Percentiles rank a stretch among this genome's conserved stretches.
Evolutionary conservation across 1,284 basidiomycete genomes (phyloP).

Genomic region (Quambalaria eucalypti): DNA sequence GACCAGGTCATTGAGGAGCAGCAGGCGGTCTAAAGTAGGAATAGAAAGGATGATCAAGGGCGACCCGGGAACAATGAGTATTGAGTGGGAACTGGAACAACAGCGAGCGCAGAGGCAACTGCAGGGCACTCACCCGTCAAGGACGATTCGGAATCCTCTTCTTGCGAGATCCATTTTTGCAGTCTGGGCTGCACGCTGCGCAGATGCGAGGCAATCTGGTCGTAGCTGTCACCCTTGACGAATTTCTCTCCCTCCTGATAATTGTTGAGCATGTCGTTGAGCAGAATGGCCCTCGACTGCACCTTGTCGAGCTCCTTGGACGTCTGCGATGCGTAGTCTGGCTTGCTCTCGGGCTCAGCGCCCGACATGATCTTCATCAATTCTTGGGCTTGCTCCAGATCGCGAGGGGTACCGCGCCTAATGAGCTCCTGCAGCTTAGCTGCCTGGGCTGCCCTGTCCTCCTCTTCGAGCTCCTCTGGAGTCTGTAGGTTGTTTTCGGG

Average conservation of each 20-base stretch:
- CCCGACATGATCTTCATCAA: constrained; percentile 94
- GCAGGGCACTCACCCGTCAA: too few relatives aligned
- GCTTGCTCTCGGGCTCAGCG: constrained; percentile 85
- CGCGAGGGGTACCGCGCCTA: constrained; percentile 84
- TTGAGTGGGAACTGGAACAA: neutral
- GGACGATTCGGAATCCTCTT: constrained; percentile 64
- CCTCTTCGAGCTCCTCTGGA: constrained; percentile 89
- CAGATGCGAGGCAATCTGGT: constrained; percentile 84
- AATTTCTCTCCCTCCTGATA: constrained; percentile 60
- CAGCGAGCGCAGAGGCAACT: too few relatives aligned
- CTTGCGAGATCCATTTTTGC: constrained; percentile 97
- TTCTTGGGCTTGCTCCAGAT: constrained; percentile 90
- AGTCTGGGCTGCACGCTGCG: constrained; percentile 79
- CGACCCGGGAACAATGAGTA: neutral
- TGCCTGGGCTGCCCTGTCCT: constrained; percentile 86
- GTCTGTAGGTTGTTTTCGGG: constrained; percentile 70
- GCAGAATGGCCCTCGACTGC: constrained; percentile 81
- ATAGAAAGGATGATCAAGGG: too few relatives aligned
- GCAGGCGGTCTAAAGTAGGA: constrained; percentile 82
- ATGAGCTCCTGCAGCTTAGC: constrained; percentile 98
- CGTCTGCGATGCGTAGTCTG: constrained; percentile 83
- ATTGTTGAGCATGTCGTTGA: constrained; percentile 96
- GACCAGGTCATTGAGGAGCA: constrained; percentile 95
- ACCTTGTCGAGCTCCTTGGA: constrained; percentile 84
- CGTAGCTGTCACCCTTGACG: constrained; percentile 75